These are phyloP conservation scores for Pelargonium nanum DNA, from an alignment of 345 rosid genomes.

Conservation along the genomic window DNA sequence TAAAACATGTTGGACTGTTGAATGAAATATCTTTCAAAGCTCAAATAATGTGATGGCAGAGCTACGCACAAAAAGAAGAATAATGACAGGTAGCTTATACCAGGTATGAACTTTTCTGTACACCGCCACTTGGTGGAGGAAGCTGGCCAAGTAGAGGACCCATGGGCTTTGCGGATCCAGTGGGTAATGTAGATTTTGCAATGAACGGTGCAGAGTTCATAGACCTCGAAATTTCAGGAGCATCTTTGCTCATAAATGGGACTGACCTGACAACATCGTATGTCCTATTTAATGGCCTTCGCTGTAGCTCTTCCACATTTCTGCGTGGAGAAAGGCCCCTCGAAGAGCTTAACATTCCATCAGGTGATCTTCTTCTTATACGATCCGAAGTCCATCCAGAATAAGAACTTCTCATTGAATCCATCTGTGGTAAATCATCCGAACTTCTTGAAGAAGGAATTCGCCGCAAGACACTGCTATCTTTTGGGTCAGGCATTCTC, in stretches of 20 bases:
- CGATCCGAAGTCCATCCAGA: slow-evolving; percentile 64
- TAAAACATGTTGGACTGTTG: not conserved
- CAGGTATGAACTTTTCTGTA: slow-evolving; percentile 39
- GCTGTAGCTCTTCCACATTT: slow-evolving; percentile 31
- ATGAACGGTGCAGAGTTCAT: slow-evolving; percentile 32
- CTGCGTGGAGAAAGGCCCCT: slow-evolving; percentile 58
- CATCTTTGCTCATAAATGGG: slow-evolving; percentile 52
- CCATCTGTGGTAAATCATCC: slow-evolving; percentile 35
- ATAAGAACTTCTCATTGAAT: slow-evolving; percentile 41
- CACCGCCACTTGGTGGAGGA: slow-evolving; percentile 35
- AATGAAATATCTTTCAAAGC: not conserved
- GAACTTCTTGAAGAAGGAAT: slow-evolving; percentile 46
- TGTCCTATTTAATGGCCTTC: slow-evolving; percentile 44
- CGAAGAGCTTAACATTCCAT: slow-evolving; percentile 37
- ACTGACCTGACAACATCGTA: slow-evolving; percentile 46
- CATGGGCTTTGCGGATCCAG: slow-evolving; percentile 41
- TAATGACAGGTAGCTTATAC: slow-evolving; percentile 31
- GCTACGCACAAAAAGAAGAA: not conserved
- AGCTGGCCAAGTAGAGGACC: slow-evolving; percentile 35
- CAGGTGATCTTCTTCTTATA: slow-evolving; percentile 62
- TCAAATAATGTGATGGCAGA: not conserved
- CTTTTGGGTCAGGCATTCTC: slow-evolving; percentile 39
- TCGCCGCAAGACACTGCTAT: slow-evolving; percentile 24
- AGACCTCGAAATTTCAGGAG: slow-evolving; percentile 39
- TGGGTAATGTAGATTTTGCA: slow-evolving; percentile 43